phyloP scores from a whole-genome alignment of 1,284 basidiomycete species.

The Tylopilus orsonianus region DNA sequence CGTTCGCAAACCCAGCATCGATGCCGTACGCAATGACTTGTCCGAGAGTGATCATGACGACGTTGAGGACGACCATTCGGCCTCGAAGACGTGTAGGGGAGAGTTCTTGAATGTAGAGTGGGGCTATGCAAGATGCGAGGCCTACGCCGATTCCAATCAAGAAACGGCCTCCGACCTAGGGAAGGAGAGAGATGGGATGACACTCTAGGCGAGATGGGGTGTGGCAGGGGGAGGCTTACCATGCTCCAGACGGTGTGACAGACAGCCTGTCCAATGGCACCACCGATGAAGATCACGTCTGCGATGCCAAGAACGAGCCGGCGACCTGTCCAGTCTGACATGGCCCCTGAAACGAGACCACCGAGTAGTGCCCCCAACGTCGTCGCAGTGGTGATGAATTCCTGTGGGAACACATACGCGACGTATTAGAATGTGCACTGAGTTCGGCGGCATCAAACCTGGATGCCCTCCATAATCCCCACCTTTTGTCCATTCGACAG shows the following conservation, averaged over 20 bases:
- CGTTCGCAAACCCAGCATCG: slow-evolving; percentile 68
- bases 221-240: slow-evolving; percentile 37
- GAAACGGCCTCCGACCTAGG: slow-evolving; percentile 70
- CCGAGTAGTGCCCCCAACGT: slow-evolving; percentile 79
- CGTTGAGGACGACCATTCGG: slow-evolving; percentile 70
- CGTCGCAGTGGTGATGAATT: slow-evolving; percentile 80
- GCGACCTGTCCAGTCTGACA: slow-evolving; percentile 74
- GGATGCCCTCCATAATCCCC: slow-evolving; percentile 1
- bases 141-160: slow-evolving; percentile 71
- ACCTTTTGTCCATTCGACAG: slow-evolving; percentile 71
- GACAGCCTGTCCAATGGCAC: slow-evolving; percentile 68
- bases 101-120: slow-evolving; percentile 83
- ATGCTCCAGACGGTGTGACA: slow-evolving; percentile 70
- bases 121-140: slow-evolving; percentile 76
- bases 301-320: slow-evolving; percentile 68
- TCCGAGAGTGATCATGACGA: slow-evolving; percentile 67
- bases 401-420: slow-evolving; percentile 43
- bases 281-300: slow-evolving; percentile 74
- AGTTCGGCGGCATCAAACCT: background rate
- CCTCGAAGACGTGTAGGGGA: slow-evolving; percentile 76
- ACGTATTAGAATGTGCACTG: background rate
- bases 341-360: slow-evolving; percentile 65
- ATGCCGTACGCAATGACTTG: slow-evolving; percentile 80
- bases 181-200: background rate
- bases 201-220: background rate